Conservation (phyloP, 371 early-diverging fungal genomes). For the Mortierella sp. region DNA sequence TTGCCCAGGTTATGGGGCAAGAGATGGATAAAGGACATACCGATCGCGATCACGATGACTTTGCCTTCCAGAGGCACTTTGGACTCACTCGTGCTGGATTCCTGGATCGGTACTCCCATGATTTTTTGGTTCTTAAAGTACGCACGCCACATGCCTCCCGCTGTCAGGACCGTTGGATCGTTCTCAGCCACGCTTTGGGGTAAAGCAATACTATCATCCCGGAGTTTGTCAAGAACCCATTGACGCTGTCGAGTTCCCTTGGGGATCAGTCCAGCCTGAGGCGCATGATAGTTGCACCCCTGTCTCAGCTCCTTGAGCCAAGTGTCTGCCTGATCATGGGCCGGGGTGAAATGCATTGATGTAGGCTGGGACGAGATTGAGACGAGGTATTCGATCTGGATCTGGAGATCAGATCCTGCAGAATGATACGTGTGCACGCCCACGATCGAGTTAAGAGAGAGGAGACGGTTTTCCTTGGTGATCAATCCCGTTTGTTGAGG, state of each 20-base stretch:
- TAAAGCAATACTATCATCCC: constrained; percentile 35
- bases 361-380: constrained; percentile 42
- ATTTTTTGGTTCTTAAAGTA: constrained; percentile 40
- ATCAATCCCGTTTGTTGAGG: constrained; percentile 44
- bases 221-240: constrained; percentile 40
- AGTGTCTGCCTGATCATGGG: constrained; percentile 17
- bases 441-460: constrained; percentile 38
- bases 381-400: constrained; percentile 37
- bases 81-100: constrained; percentile 7
- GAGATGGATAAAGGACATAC: constrained; percentile 36
- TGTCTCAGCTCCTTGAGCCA: constrained; percentile 45
- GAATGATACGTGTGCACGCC: constrained; percentile 28
- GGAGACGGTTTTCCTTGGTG: constrained; percentile 34
- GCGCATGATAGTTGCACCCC: constrained; percentile 42
- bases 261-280: constrained; percentile 31
- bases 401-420: constrained; percentile 21
- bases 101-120: constrained; percentile 28
- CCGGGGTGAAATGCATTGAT: constrained; percentile 42
- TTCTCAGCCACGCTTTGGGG: constrained; percentile 43
- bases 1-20: constrained; percentile 50
- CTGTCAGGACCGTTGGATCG: constrained; percentile 37
- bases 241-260: constrained; percentile 48
- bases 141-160: constrained; percentile 52
- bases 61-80: constrained; percentile 43
- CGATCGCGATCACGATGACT: constrained; percentile 40